Base-by-base conservation (phyloP, 106 monocot genomes). In the Dendrobium catenatum region DNA sequence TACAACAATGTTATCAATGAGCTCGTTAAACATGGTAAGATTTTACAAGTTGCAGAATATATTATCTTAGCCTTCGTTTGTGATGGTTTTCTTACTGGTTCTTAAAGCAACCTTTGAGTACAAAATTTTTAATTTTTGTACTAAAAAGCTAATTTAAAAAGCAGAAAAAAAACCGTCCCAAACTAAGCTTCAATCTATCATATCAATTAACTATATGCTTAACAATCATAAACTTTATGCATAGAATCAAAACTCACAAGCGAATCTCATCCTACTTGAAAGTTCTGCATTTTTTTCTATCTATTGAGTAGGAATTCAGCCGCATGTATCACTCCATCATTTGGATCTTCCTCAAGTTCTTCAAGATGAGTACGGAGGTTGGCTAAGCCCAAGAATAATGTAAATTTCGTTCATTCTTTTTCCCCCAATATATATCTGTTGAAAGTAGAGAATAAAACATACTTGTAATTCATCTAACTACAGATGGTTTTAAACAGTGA, bases 351-450 rank as follows among this genome's bases (percentile, higher is more conserved):
- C 95, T 44, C 92, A 92, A 85, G 77, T 79, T 26, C 89, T 95
- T 75, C 87, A 95, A 78, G 95, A 95, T 79, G 91, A 92, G 47
- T 94, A 94, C 51, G 77, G 24, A 67, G 91, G 91, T 33, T 94
- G 89, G 89, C 80, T 94, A 61, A 91, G 85, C 86, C 88, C 89
- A 3, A 91, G 72, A 70, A 88, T 94, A 49, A 82, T 94, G 91
- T 94, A 86, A 83, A 44, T 72, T 22, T 72, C 37, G 3, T 37
- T 37, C 37, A 26, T 9, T 13, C 17, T 22, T 6, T 76, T 75
- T 7, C 19, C n/a, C 37, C 27, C 46, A 64, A 17, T n/a, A 46
- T 37, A 37, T 37, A 10, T 49, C 43, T 33, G 37, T 48, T 79
- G 26, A 20, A 79, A 17, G 61, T 11, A 37, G 5, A 17, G 37